A percentile compares a stretch with the other conserved stretches of the same genome.
These are phyloP conservation scores for Candida sonorensis DNA, from an alignment of 805 yeast genomes.

Conservation along the genomic window DNA sequence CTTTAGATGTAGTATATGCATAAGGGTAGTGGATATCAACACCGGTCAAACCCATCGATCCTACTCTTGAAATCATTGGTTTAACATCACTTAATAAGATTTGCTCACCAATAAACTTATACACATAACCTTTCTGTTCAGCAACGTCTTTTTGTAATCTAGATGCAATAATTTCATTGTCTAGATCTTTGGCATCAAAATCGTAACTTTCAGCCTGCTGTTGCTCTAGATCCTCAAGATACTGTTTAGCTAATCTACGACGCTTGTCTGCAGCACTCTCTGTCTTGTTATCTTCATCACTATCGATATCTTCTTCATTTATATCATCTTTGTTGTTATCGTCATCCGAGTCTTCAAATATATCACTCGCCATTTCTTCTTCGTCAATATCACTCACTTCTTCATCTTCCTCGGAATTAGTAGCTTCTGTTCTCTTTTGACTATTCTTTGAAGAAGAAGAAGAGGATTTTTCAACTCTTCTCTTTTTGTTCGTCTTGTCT, in stretches of 20 bases:
- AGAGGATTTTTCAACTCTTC: too few species aligned
- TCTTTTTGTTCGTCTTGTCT: slow-evolving; percentile 13
- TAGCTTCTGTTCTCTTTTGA: too few species aligned
- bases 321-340: slow-evolving; percentile 22
- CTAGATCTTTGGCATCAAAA: slow-evolving; percentile 88
- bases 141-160: slow-evolving; percentile 86
- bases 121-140: slow-evolving; percentile 79
- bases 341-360: slow-evolving; percentile 22
- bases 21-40: slow-evolving; percentile 51
- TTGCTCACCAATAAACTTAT: slow-evolving; percentile 54
- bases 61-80: slow-evolving; percentile 47
- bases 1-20: slow-evolving; percentile 79
- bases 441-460: too few species aligned
- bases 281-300: slow-evolving; percentile 65
- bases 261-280: slow-evolving; percentile 92
- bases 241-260: slow-evolving; percentile 89
- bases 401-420: slow-evolving; percentile 43
- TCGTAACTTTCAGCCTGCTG: slow-evolving; percentile 50
- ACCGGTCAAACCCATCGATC: slow-evolving; percentile 50
- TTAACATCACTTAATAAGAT: slow-evolving; percentile 37
- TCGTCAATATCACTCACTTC: slow-evolving; percentile 27
- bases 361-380: slow-evolving; percentile 28
- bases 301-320: slow-evolving; percentile 39
- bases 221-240: slow-evolving; percentile 67
- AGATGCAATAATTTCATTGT: slow-evolving; percentile 74